A percentile compares a stretch with the other conserved stretches of the same genome.
Conservation (phyloP, 2,329 filamentous ascomycete genomes). For the Aureobasidium uvarum region DNA sequence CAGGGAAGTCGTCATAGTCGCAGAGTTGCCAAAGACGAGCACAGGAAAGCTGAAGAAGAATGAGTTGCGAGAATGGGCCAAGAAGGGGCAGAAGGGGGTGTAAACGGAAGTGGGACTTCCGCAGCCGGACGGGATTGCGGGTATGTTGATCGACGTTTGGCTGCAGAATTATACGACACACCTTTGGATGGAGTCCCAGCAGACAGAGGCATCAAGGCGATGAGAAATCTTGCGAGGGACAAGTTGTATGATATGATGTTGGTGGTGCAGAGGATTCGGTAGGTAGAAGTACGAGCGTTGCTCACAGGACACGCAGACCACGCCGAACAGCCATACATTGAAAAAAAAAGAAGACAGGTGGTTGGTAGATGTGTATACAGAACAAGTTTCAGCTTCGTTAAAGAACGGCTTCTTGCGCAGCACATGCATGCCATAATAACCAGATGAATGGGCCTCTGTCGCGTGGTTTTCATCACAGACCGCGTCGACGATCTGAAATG, state of each 20-base stretch:
- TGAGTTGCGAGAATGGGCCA: constrained; percentile 81
- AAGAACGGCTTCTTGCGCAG: constrained; percentile 12
- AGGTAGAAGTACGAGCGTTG: background rate
- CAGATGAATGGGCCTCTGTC: background rate
- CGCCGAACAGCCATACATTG: background rate
- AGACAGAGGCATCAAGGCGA: background rate
- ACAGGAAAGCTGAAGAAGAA: constrained; percentile 98
- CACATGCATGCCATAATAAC: constrained; percentile 18
- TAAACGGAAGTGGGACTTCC: constrained; percentile 14
- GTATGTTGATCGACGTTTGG: constrained; percentile 21
- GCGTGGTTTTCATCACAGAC: background rate
- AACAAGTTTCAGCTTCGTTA: background rate
- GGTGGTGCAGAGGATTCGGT: background rate
- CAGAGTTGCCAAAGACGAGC: constrained; percentile 90
- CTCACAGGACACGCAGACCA: background rate
- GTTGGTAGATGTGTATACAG: constrained; percentile 20
- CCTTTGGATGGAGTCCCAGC: background rate
- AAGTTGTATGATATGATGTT: background rate
- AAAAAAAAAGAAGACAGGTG: constrained; percentile 23
- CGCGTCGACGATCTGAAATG: background rate
- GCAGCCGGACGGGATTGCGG: constrained; percentile 15
- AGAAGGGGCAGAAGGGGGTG: constrained; percentile 46
- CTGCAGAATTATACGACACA: constrained; percentile 13
- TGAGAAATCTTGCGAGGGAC: background rate
- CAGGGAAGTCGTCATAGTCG: constrained; percentile 70